Conservation (phyloP, 169 alveolate genomes). For the Plasmodium gonderi region DNA sequence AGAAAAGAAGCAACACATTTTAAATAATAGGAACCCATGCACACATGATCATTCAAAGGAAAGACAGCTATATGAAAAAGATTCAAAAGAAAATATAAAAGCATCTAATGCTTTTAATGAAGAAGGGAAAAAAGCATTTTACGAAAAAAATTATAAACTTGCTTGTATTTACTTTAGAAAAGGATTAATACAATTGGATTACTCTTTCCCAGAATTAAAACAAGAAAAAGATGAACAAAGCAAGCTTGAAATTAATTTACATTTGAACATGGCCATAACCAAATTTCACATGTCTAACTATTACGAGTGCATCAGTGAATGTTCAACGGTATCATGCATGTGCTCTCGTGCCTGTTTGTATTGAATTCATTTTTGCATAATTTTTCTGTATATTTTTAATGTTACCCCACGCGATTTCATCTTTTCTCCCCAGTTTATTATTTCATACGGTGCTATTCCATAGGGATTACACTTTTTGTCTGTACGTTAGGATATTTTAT, state of each 20-base stretch:
- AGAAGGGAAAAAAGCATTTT: constrained; percentile 65
- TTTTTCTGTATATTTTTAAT: too few relatives aligned
- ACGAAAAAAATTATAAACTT: constrained; percentile 73
- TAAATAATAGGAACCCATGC: constrained; percentile 44
- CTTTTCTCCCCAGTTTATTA: not conserved
- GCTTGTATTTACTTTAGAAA: constrained; percentile 72
- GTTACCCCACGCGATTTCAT: too few relatives aligned
- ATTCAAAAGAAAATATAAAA: constrained; percentile 49
- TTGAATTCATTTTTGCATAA: not conserved
- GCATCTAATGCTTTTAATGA: constrained; percentile 64
- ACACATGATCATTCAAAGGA: constrained; percentile 74
- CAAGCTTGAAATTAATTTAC: constrained; percentile 50
- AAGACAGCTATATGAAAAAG: constrained; percentile 74
- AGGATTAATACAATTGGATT: constrained; percentile 73
- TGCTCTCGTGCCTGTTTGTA: not conserved
- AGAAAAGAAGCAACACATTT: constrained; percentile 9
- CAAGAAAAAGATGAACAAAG: constrained; percentile 36
- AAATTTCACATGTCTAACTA: constrained; percentile 57
- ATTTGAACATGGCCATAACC: constrained; percentile 61
- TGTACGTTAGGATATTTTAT: not conserved
- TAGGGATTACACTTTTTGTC: too few relatives aligned
- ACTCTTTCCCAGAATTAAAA: constrained; percentile 46
- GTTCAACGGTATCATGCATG: constrained; percentile 37
- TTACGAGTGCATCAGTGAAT: constrained; percentile 66
- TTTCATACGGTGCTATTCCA: too few relatives aligned